Evolutionary conservation across 805 yeast genomes (phyloP).

Genomic region (Peterozyma xylosa): DNA sequence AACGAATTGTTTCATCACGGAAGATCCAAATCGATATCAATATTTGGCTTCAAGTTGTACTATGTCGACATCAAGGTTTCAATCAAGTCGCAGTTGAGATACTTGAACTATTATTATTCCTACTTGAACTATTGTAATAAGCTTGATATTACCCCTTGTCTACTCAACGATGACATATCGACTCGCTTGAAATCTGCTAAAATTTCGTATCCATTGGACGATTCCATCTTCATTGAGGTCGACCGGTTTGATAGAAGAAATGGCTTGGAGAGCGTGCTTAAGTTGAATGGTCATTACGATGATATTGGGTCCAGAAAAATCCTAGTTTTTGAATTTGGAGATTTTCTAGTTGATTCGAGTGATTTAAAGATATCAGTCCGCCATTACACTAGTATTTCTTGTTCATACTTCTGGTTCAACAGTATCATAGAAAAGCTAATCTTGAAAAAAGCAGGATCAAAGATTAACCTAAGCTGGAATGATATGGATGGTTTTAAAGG

Average conservation of each 20-base stretch:
- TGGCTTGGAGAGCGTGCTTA: too few species aligned
- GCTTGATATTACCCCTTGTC: too few species aligned
- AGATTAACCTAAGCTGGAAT: slow-evolving; percentile 27
- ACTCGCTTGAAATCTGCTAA: too few species aligned
- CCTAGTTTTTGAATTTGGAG: too few species aligned
- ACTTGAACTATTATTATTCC: slow-evolving; percentile 44
- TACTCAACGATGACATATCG: too few species aligned
- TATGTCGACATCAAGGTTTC: slow-evolving; percentile 55
- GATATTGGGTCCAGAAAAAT: too few species aligned
- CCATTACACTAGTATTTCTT: background rate
- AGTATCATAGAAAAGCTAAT: too few species aligned
- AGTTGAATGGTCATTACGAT: too few species aligned
- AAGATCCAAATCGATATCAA: slow-evolving; percentile 22
- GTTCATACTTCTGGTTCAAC: slow-evolving; percentile 4
- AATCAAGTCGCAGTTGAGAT: slow-evolving; percentile 62
- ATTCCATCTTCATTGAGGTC: too few species aligned
- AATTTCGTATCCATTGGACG: too few species aligned
- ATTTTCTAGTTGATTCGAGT: too few species aligned
- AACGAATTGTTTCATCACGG: slow-evolving; percentile 41
- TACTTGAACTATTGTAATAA: slow-evolving; percentile 2
- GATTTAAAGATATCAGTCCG: slow-evolving; percentile 5
- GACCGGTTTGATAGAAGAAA: too few species aligned
- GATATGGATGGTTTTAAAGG: slow-evolving; percentile 68
- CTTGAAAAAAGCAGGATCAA: background rate
- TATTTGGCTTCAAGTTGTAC: background rate